Evolutionary conservation across 176 grass and related monocot species (phyloP).

Genomic region (Tillandsia leiboldiana): DNA sequence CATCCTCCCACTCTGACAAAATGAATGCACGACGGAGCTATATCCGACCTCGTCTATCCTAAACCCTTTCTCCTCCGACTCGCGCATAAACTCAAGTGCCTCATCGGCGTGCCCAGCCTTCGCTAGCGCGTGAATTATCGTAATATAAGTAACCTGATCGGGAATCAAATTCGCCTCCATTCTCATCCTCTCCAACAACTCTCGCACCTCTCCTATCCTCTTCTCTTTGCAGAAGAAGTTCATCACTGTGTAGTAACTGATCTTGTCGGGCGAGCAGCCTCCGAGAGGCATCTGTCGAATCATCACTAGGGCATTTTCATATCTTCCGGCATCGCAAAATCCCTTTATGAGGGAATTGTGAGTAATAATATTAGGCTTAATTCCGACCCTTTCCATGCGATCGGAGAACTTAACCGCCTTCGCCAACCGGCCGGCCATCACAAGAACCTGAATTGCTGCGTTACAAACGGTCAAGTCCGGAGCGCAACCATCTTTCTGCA

Average conservation of each 20-base stretch:
- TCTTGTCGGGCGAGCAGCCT: constrained; percentile 60
- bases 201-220: constrained; percentile 48
- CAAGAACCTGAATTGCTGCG: constrained; percentile 53
- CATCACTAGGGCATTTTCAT: constrained; percentile 53
- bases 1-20: constrained; percentile 72
- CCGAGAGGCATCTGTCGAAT: constrained; percentile 46
- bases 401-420: constrained; percentile 59
- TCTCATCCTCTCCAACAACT: constrained; percentile 53
- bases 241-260: constrained; percentile 88
- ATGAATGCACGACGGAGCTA: constrained; percentile 64
- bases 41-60: constrained; percentile 67
- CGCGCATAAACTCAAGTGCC: constrained; percentile 64
- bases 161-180: constrained; percentile 48
- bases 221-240: constrained; percentile 76
- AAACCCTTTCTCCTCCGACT: constrained; percentile 60
- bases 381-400: constrained; percentile 46
- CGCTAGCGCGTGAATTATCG: constrained; percentile 61
- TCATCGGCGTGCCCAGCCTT: constrained; percentile 85
- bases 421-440: constrained; percentile 48
- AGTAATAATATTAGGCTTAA: constrained; percentile 40
- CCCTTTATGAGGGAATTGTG: constrained; percentile 91
- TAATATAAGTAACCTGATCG: constrained; percentile 82
- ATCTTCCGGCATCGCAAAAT: constrained; percentile 37
- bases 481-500: constrained; percentile 78
- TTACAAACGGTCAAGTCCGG: constrained; percentile 66